Evolutionary conservation across 306 rosid genomes (phyloP), one percentile per base, ranked within the genome.

Genomic region (Elaeagnus macrophylla): DNA sequence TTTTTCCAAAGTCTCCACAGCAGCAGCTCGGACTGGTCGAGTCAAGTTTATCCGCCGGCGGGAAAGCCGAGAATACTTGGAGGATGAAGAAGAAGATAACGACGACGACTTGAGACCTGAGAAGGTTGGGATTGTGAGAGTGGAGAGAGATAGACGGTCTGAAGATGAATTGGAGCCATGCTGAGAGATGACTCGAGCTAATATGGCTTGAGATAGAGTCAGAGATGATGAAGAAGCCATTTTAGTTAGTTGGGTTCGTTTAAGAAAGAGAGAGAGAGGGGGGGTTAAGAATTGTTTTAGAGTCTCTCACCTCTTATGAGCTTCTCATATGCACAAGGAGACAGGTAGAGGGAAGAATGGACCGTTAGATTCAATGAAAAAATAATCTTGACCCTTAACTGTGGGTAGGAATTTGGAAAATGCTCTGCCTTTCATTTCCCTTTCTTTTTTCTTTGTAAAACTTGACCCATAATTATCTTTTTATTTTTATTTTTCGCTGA

Each of bases 221-320:
- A 88, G 77, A 5, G 96, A 82, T 7, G 97, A 62, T 54, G 95
- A 54, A 48, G 97, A 76, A 66, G 95, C 83, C 97, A 90, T 90
- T 12, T 75, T 36, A 61, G 25, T 0, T 13, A 48, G 9, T 53
- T 35, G 48, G n/a, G n/a, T n/a, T n/a, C n/a, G n/a, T n/a, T n/a
- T n/a, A n/a, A n/a, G n/a, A n/a, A n/a, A n/a, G n/a, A n/a, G n/a
- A n/a, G n/a, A n/a, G n/a, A n/a, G n/a, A n/a, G n/a, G n/a, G n/a
- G n/a, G n/a, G n/a, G n/a, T n/a, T n/a, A n/a, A n/a, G n/a, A n/a
- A n/a, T n/a, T n/a, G n/a, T n/a, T n/a, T n/a, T n/a, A n/a, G n/a
- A n/a, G n/a, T n/a, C n/a, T n/a, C n/a, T n/a, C n/a, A n/a, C n/a
- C n/a, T n/a, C 32, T 25, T 25, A 25, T 25, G 32, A 73, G 68